Evolutionary conservation across 441 rosid species (phyloP), one percentile per base, ranked within the genome.

Genomic region (Brassica balearica): DNA sequence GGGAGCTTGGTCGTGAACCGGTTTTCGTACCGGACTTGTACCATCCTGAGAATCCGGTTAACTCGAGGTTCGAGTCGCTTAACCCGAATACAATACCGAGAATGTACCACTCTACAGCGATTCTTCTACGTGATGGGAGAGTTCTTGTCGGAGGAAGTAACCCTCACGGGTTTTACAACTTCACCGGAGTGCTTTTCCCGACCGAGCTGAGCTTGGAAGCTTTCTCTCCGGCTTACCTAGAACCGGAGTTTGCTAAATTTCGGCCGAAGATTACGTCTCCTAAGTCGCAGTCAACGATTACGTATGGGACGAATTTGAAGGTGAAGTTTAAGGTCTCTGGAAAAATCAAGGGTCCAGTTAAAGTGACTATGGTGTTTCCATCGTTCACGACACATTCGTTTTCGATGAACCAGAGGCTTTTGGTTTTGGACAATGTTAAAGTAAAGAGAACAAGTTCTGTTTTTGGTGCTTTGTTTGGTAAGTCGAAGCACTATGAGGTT

Each of bases 71-170:
- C 72, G 82, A 81, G 53, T 48, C 73, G 1, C 78, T 85, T 43
- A 87, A 69, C 55, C 87, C 87, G 15, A 82, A 46, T 3, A 72
- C 74, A 11, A 82, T 84, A 41, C 93, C 93, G 0, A 82, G 91
- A 65, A 79, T 87, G 91, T 89, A 89, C 67, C 93, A 89, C 27
- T 89, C 93, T 20, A 53, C 93, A 1, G 93, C 90, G 22, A 7
- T 71, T 29, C 78, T 89, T n/a, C 86, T 88, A 46, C 87, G 90
- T 2, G 93, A 89, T 15, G 90, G 93, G 5, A 76, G 88, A 23
- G 86, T 88, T 22, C 85, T 89, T 3, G 89, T 88, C 8, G 90
- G 88, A 0, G 91, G 91, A 51, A 89, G 91, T 73, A 87, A 89
- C 48, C 85, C 91, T 27, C 88, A 89, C 65, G 68, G 11, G 8